phyloP scores from a whole-genome alignment of 805 yeast species.

The Clavispora asparagi region DNA sequence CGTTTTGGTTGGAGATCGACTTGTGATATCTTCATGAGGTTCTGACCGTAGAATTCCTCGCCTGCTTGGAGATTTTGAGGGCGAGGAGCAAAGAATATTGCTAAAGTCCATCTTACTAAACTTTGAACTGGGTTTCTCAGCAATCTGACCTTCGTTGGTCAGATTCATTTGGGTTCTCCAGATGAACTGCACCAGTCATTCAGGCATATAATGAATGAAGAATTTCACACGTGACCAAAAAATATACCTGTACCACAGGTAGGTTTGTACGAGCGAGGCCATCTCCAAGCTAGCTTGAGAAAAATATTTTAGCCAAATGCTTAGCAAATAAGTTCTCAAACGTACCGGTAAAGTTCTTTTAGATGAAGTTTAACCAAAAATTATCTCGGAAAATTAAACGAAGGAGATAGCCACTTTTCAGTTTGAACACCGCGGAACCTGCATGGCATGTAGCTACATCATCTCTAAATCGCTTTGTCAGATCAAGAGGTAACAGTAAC shows the following conservation, averaged over 20 bases:
- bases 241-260: too few species aligned
- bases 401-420: too few species aligned
- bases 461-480: neutral
- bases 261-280: too few species aligned
- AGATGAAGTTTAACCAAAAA: too few species aligned
- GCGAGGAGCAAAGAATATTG: constrained; percentile 5
- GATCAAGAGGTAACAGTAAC: neutral
- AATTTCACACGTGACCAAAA: too few species aligned
- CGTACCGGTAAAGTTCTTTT: too few species aligned
- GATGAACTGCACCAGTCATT: too few species aligned
- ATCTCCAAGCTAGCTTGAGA: too few species aligned
- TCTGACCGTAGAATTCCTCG: constrained; percentile 21
- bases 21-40: neutral
- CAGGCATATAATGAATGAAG: too few species aligned
- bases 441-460: neutral
- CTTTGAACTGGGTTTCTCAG: neutral
- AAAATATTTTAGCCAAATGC: too few species aligned
- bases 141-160: neutral
- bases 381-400: too few species aligned
- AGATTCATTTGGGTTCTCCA: neutral
- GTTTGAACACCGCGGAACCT: neutral
- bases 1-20: constrained; percentile 14
- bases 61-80: constrained; percentile 27
- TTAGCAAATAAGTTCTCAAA: too few species aligned
- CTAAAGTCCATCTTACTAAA: neutral